These are phyloP conservation scores for Aspergillus panamensis DNA, from an alignment of 495 filamentous ascomycete genomes.

Conservation along the genomic window DNA sequence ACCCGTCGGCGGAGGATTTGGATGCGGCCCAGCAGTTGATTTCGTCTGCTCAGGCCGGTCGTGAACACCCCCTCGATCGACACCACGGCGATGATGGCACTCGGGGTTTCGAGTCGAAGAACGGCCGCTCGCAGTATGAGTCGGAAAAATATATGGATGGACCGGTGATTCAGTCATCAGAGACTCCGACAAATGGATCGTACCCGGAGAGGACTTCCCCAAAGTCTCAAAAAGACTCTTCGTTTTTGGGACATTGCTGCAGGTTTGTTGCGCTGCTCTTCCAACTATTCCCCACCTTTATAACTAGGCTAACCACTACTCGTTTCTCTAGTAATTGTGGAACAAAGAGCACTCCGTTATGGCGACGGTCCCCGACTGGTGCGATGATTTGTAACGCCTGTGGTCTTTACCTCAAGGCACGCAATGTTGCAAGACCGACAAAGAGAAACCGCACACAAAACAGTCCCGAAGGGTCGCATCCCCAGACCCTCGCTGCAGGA, in stretches of 20 bases:
- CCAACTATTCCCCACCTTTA: not conserved
- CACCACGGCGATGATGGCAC: slow-evolving; percentile 22
- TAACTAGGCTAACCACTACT: slow-evolving; percentile 3
- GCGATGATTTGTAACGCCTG: slow-evolving; percentile 98
- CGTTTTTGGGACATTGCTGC: slow-evolving; percentile 52
- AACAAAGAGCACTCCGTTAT: slow-evolving; percentile 89
- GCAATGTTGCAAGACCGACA: slow-evolving; percentile 83
- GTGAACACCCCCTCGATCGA: slow-evolving; percentile 36
- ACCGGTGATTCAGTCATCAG: slow-evolving; percentile 5
- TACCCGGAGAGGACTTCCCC: slow-evolving; percentile 32
- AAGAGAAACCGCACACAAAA: slow-evolving; percentile 65
- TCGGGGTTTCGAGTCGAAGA: slow-evolving; percentile 17
- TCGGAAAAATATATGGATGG: slow-evolving; percentile 14
- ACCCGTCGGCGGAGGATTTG: slow-evolving; percentile 45
- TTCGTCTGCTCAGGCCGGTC: slow-evolving; percentile 44
- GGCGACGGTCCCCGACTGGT: slow-evolving; percentile 88
- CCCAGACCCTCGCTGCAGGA: slow-evolving; percentile 6
- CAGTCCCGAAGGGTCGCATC: slow-evolving; percentile 26
- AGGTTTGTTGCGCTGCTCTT: slow-evolving; percentile 37
- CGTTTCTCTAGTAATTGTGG: slow-evolving; percentile 73
- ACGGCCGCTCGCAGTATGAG: slow-evolving; percentile 14
- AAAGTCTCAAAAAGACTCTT: slow-evolving; percentile 36
- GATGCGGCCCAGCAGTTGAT: slow-evolving; percentile 48
- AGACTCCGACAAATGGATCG: slow-evolving; percentile 10
- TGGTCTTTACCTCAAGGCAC: slow-evolving; percentile 88